A percentile compares a stretch with the other conserved stretches of the same genome.
Evolutionary conservation across 1,284 basidiomycete species (phyloP).

Genomic region (Irpex lacteus): DNA sequence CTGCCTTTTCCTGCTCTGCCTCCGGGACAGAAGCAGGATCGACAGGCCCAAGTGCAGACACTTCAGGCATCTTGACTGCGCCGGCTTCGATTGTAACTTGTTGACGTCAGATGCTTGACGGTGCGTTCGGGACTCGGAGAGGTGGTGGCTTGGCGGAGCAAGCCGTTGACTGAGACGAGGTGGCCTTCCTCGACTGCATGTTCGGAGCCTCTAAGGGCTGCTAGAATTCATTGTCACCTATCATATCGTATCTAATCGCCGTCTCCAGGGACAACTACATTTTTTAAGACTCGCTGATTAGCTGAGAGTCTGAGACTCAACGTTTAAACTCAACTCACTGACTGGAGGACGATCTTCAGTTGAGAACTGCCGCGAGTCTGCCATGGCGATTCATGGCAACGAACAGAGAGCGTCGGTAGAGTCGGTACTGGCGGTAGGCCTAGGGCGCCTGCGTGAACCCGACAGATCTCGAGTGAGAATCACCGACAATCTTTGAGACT

Average conservation of each 20-base stretch:
- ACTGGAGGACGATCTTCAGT: not conserved
- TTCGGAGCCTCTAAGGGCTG: not conserved
- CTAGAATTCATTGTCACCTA: not conserved
- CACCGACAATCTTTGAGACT: not conserved
- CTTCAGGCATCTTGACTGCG: slow-evolving; percentile 9
- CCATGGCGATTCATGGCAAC: not conserved
- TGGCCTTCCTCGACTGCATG: not conserved
- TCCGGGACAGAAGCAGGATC: slow-evolving; percentile 46
- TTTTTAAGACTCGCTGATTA: not conserved
- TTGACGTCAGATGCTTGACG: not conserved
- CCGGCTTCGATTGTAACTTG: slow-evolving; percentile 2
- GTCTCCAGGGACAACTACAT: not conserved
- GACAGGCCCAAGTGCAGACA: slow-evolving; percentile 50
- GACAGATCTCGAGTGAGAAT: not conserved
- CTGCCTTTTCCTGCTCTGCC: slow-evolving; percentile 51
- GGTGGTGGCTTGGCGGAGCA: not conserved
- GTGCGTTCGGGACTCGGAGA: slow-evolving; percentile 1
- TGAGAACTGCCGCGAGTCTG: not conserved
- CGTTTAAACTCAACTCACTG: not conserved
- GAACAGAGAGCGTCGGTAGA: not conserved
- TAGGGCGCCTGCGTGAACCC: no score
- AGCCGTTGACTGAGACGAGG: not conserved
- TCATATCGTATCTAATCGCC: not conserved
- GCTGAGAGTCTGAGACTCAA: not conserved
- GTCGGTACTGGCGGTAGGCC: no score